Evolutionary conservation across 2,329 filamentous ascomycete species (phyloP).

Genomic region (Chlorencoelia australis): DNA sequence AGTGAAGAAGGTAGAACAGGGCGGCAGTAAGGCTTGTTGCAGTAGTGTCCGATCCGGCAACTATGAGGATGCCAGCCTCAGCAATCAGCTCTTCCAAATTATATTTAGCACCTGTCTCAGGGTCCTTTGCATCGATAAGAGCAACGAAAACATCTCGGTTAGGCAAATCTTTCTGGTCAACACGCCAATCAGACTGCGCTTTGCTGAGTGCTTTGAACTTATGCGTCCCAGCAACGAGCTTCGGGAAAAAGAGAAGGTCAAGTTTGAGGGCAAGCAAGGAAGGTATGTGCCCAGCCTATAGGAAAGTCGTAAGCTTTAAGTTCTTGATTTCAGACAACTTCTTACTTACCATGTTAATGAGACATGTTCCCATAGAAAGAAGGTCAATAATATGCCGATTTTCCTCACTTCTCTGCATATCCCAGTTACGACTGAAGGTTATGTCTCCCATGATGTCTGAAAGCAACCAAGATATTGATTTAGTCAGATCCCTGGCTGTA

Average conservation of each 20-base stretch:
- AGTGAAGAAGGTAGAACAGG: constrained; percentile 1
- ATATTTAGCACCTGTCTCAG: neutral
- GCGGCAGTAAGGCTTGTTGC: neutral
- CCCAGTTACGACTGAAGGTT: neutral
- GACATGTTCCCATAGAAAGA: neutral
- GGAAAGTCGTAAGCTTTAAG: neutral
- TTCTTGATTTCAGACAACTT: neutral
- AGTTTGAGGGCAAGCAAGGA: neutral
- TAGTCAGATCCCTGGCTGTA: neutral
- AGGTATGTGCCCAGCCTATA: constrained; percentile 1
- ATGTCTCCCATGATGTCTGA: constrained; percentile 1
- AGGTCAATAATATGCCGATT: neutral
- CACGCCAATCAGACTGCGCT: neutral
- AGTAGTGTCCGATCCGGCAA: constrained; percentile 2
- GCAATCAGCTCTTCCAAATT: neutral
- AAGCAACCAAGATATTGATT: neutral
- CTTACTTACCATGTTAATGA: neutral
- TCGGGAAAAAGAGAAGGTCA: neutral
- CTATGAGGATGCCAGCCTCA: constrained; percentile 1
- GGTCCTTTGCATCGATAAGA: neutral
- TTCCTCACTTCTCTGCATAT: neutral
- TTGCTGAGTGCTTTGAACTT: neutral
- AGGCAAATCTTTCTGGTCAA: neutral
- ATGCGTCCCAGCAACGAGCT: neutral
- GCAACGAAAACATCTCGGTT: neutral